phyloP scores from a whole-genome alignment of 2,329 filamentous ascomycete genomes.

The Fusarium bactridioides region DNA sequence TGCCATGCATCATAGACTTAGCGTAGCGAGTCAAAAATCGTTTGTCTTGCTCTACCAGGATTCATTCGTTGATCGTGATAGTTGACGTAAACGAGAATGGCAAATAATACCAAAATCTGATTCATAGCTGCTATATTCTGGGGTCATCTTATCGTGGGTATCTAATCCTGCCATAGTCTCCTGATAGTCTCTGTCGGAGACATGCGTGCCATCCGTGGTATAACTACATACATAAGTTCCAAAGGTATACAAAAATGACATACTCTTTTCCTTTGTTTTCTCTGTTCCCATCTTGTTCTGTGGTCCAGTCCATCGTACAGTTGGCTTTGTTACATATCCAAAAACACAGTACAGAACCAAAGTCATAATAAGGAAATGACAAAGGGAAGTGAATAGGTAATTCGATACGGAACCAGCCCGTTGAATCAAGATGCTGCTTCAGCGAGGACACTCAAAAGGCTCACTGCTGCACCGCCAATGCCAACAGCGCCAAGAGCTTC shows the following conservation, averaged over 20 bases:
- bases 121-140: background rate
- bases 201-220: background rate
- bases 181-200: background rate
- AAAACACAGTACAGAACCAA: background rate
- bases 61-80: background rate
- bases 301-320: constrained; percentile 10
- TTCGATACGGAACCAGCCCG: constrained; percentile 18
- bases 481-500: constrained; percentile 66
- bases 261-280: constrained; percentile 1
- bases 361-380: background rate
- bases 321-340: constrained; percentile 7
- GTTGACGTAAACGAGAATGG: background rate
- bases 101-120: background rate
- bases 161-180: constrained; percentile 16
- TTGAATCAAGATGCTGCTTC: constrained; percentile 57
- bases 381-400: background rate
- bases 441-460: constrained; percentile 64
- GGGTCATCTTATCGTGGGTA: constrained; percentile 23
- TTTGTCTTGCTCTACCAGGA: background rate
- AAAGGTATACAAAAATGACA: constrained; percentile 9
- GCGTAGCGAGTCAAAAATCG: background rate
- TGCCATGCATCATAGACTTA: background rate
- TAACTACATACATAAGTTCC: constrained; percentile 20
- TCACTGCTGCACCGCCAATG: constrained; percentile 67
- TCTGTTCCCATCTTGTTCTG: constrained; percentile 21